Evolutionary conservation across 2,329 filamentous ascomycete genomes (phyloP).

Genomic region (Cyclaneusma minus): DNA sequence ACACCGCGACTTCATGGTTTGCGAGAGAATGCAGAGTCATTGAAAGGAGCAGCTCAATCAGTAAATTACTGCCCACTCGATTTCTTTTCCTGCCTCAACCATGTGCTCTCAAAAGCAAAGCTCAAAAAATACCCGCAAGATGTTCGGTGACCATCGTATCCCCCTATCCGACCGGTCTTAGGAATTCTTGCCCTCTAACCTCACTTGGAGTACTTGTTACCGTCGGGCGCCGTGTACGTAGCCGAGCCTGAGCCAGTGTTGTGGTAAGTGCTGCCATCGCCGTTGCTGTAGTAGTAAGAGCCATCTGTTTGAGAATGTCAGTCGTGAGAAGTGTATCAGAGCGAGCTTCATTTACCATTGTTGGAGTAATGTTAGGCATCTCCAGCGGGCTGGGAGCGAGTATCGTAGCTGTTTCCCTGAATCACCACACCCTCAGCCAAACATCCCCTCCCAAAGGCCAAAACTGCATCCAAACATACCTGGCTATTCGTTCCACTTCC

Average conservation of each 20-base stretch:
- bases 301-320: constrained; percentile 28
- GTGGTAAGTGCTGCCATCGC: constrained; percentile 53
- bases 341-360: constrained; percentile 22
- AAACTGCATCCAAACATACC: constrained; percentile 22
- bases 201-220: constrained; percentile 17
- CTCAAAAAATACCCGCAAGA: no score
- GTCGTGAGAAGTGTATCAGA: no score
- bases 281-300: constrained; percentile 61
- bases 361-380: constrained; percentile 54
- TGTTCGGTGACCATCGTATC: no score
- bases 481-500: constrained; percentile 42
- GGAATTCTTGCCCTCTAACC: no score
- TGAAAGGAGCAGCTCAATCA: no score
- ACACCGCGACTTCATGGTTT: no score
- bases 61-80: no score
- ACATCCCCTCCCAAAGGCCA: background rate
- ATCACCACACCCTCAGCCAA: no score
- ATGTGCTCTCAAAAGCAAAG: no score
- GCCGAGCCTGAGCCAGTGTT: constrained; percentile 41
- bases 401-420: constrained; percentile 56
- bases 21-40: no score
- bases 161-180: no score
- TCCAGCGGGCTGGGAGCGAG: constrained; percentile 42
- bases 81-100: no score
- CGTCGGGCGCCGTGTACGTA: constrained; percentile 43